Evolutionary conservation across 805 yeast species (phyloP).

Genomic region (Candida mattraensis): DNA sequence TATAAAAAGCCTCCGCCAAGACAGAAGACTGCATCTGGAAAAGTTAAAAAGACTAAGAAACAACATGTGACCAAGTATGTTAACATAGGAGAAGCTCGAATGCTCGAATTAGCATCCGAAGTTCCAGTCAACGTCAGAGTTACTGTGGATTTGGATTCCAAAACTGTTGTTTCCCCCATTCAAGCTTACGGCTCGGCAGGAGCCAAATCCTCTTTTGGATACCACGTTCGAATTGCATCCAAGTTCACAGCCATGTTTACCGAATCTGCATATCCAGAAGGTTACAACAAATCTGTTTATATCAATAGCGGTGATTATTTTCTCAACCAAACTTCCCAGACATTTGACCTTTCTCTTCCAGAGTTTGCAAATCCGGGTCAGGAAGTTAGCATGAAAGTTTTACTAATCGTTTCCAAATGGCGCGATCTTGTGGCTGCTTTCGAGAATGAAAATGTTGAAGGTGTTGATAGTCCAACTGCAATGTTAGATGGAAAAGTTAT

Average conservation of each 20-base stretch:
- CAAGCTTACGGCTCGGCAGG: slow-evolving; percentile 70
- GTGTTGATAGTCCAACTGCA: slow-evolving; percentile 53
- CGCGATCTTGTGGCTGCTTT: slow-evolving; percentile 56
- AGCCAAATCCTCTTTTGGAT: slow-evolving; percentile 64
- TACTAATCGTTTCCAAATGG: slow-evolving; percentile 67
- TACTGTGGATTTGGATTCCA: slow-evolving; percentile 66
- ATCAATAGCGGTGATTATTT: slow-evolving; percentile 69
- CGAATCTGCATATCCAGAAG: slow-evolving; percentile 61
- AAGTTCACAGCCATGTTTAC: slow-evolving; percentile 66
- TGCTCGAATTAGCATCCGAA: slow-evolving; percentile 59
- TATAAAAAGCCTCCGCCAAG: slow-evolving; percentile 41
- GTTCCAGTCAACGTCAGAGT: slow-evolving; percentile 81
- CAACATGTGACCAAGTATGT: slow-evolving; percentile 67
- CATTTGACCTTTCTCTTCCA: too few relatives aligned
- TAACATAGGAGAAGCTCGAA: slow-evolving; percentile 65
- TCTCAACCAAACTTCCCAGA: too few relatives aligned
- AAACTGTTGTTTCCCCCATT: slow-evolving; percentile 64
- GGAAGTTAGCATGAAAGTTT: slow-evolving; percentile 24
- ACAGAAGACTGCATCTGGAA: slow-evolving; percentile 36
- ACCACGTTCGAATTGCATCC: slow-evolving; percentile 67
- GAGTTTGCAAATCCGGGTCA: slow-evolving; percentile 4
- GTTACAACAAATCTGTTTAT: slow-evolving; percentile 68
- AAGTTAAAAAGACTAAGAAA: slow-evolving; percentile 45
- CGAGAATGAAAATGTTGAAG: slow-evolving; percentile 50
- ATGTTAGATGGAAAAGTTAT: slow-evolving; percentile 63